Evolutionary conservation across 257 asterid species (phyloP).

Genomic region (Capsicum chinense): DNA sequence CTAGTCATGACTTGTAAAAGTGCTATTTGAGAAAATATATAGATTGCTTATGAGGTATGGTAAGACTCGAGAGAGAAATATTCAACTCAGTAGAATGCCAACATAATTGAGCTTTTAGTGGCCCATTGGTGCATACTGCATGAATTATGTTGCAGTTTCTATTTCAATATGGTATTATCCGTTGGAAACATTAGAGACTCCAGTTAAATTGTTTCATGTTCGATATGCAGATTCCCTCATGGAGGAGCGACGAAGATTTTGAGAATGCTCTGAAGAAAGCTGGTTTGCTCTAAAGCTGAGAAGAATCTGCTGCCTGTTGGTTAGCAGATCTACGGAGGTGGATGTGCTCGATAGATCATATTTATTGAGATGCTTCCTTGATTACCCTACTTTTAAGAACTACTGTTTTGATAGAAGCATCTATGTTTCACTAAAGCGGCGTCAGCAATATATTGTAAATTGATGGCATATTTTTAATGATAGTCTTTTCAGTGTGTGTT

Average conservation of each 20-base stretch:
- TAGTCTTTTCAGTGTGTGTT: not conserved
- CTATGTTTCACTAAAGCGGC: not conserved
- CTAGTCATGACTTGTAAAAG: not conserved
- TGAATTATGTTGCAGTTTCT: not conserved
- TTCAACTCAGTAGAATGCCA: not conserved
- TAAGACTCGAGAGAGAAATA: not conserved
- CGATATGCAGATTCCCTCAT: constrained; percentile 58
- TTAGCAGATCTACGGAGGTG: not conserved
- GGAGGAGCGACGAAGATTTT: constrained; percentile 55
- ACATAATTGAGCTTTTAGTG: not conserved
- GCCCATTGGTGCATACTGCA: not conserved
- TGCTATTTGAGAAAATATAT: not conserved
- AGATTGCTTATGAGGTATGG: not conserved
- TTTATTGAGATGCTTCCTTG: not conserved
- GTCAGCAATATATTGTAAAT: not conserved
- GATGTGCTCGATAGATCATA: not conserved
- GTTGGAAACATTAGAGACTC: not conserved
- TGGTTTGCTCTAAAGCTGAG: constrained; percentile 51
- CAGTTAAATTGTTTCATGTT: not conserved
- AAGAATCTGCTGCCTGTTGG: not conserved
- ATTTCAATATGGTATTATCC: not conserved
- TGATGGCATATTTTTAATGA: not conserved
- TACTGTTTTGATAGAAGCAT: not conserved
- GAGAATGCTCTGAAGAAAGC: constrained; percentile 64
- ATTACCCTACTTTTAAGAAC: not conserved